Evolutionary conservation across 225 moss, liverwort and hornwort genomes (phyloP), one percentile per base, ranked within the genome.

Genomic region (Bryum argenteum): DNA sequence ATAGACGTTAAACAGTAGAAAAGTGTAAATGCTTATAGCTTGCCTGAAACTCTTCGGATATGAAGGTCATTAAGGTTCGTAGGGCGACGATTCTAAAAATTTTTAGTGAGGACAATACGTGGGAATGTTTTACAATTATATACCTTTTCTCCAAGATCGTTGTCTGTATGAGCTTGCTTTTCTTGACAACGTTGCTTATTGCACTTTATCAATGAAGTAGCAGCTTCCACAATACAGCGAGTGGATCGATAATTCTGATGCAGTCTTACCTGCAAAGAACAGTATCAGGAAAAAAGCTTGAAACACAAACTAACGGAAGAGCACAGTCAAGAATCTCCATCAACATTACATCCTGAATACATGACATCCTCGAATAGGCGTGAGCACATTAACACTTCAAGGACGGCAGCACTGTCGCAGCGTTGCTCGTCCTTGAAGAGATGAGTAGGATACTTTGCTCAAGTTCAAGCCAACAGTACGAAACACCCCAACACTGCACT

Each of bases 191-290:
- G 90, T 58, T 84, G 84, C 62, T 79, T 77, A 54, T 97, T 97
- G 75, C 86, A 80, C 76, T 84, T 81, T 50, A 97, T 93, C 68
- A 97, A 78, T 50, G 90, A 82, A 53, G 91, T 83, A 65, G 96
- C 93, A 73, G 93, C 91, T 72, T 93, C 96, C 53, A 97, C 96
- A 63, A 97, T 97, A 70, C 77, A 93, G 21, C 91, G 90, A 42
- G 93, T 90, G 57, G 93, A 97, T 73, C 93, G 80, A 65, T 97
- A 97, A 69, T 97, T 97, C 78, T 97, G 93, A 88, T 91, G 86
- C 18, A 97, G 78, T 81, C 96, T 84, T 52, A 93, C 87, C 96
- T 96, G 88, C 54, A 51, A 72, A 69, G 3, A 41, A 55, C 59
- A 19, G 65, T 63, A 69, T 48, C 59, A 80, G 14, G 38, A 60